Evolutionary conservation across 331 rosid species (phyloP), one percentile per base, ranked within the genome.

Genomic region (Rosa hybrid): DNA sequence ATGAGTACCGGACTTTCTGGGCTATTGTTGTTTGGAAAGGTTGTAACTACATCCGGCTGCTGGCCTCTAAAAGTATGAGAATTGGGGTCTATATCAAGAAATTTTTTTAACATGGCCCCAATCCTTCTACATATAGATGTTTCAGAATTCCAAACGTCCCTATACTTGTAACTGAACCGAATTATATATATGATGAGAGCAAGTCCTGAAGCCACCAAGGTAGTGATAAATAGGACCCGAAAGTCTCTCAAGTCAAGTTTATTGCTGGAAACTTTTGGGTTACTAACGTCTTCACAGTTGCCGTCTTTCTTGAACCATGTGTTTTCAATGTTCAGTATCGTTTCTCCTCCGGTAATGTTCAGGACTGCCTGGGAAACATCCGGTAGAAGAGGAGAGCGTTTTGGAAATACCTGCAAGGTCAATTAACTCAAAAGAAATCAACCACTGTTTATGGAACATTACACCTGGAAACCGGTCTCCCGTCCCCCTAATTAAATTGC

Each of bases 351-450:
- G 0, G 87, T 92, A 79, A 91, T 89, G 2, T 84, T 88, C 20
- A 92, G 21, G 17, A 92, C 86, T 23, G 88, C 92, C 74, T 86
- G 89, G 49, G 94, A 92, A 18, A 91, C 79, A 76, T 91, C 96
- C 0, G 77, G 82, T 3, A 82, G 84, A 7, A 92, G 83, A 38
- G 91, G 89, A 0, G 91, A 90, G 3, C 86, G 89, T 62, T 69
- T 85, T 2, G 92, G 87, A n/a, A 92, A 89, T 0, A 51, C 93
- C 93, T 92, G 82, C 57, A 51, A 51, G n/a, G 38, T 34, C 38
- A 25, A 25, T 25, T 25, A 34, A 34, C 38, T 34, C 38, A 34
- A 34, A 34, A 34, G 38, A 34, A 34, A 34, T 34, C 38, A 34
- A 34, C 38, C 38, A 34, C 38, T 34, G 38, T 34, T 34, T 34